Evolutionary conservation across 495 filamentous ascomycete species (phyloP).

Genomic region (Penicillium parvum): DNA sequence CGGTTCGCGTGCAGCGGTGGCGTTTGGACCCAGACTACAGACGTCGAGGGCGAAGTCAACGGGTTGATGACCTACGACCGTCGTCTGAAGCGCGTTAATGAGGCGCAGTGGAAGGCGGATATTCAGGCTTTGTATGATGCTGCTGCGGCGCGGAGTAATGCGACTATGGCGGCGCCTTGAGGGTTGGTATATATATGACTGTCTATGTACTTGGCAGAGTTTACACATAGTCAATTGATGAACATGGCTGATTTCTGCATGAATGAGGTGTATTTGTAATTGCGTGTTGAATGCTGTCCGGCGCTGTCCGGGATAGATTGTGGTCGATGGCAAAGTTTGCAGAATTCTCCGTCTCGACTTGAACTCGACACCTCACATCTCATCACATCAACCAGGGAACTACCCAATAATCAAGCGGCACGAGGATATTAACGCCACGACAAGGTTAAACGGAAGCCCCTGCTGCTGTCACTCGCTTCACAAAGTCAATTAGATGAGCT

Average conservation of each 20-base stretch:
- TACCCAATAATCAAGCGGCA: too few relatives aligned
- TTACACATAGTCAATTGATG: too few relatives aligned
- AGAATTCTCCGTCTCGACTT: too few relatives aligned
- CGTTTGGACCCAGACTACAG: slow-evolving; percentile 64
- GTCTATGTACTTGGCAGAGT: neutral
- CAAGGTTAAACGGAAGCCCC: neutral
- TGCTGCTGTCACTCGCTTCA: slow-evolving; percentile 20
- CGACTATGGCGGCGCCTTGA: slow-evolving; percentile 2
- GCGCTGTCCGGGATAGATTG: slow-evolving; percentile 1
- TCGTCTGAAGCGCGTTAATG: slow-evolving; percentile 47
- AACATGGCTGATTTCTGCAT: too few relatives aligned
- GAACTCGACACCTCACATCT: too few relatives aligned
- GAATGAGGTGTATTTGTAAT: too few relatives aligned
- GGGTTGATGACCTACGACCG: slow-evolving; percentile 66
- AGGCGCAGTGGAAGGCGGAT: slow-evolving; percentile 55
- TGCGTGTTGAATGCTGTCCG: too few relatives aligned
- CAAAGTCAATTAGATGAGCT: slow-evolving; percentile 17
- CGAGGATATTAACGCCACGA: neutral
- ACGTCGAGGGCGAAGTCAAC: slow-evolving; percentile 73
- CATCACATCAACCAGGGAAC: too few relatives aligned
- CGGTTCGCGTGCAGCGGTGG: slow-evolving; percentile 55
- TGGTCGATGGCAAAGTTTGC: too few relatives aligned
- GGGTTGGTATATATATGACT: neutral
- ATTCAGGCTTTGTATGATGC: slow-evolving; percentile 56
- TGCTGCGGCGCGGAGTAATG: slow-evolving; percentile 29